Evolutionary conservation across 805 yeast genomes (phyloP).

Genomic region (Scheffersomyces lignosus): DNA sequence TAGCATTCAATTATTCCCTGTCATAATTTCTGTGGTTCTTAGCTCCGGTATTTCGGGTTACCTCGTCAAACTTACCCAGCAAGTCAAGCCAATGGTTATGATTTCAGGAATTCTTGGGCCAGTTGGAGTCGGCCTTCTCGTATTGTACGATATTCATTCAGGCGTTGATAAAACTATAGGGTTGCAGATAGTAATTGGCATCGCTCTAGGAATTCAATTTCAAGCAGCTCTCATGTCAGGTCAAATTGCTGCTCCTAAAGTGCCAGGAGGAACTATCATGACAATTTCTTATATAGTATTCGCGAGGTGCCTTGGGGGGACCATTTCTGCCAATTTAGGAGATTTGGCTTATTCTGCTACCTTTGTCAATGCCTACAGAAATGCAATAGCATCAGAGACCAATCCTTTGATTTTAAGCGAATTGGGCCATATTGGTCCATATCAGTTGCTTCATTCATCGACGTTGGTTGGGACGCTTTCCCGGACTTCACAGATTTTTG

Average conservation of each 20-base stretch:
- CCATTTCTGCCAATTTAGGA: slow-evolving; percentile 1
- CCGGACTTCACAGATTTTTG: slow-evolving; percentile 1
- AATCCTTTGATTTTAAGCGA: slow-evolving; percentile 1
- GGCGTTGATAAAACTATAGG: slow-evolving; percentile 8
- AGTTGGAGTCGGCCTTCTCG: slow-evolving; percentile 8
- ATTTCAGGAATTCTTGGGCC: slow-evolving; percentile 11
- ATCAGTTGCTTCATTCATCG: slow-evolving; percentile 9
- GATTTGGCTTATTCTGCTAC: slow-evolving; percentile 1
- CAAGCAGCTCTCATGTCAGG: slow-evolving; percentile 14
- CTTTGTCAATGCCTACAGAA: not conserved
- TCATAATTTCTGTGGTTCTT: slow-evolving; percentile 10
- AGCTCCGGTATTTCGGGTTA: slow-evolving; percentile 10
- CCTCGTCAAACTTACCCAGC: slow-evolving; percentile 9
- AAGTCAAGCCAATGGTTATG: slow-evolving; percentile 10
- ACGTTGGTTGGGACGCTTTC: slow-evolving; percentile 7
- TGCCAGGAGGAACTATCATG: slow-evolving; percentile 11
- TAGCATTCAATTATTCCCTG: slow-evolving; percentile 14
- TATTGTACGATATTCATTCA: slow-evolving; percentile 6
- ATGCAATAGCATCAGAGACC: not conserved
- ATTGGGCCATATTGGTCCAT: slow-evolving; percentile 3
- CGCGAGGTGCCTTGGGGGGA: slow-evolving; percentile 3
- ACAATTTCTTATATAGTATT: slow-evolving; percentile 14
- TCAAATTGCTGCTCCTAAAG: slow-evolving; percentile 15
- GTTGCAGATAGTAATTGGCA: slow-evolving; percentile 13
- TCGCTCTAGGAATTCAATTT: slow-evolving; percentile 14